Evolutionary conservation across 805 yeast genomes (phyloP), one percentile per base, ranked within the genome.

Genomic region (Kazachstania bromeliacearum): DNA sequence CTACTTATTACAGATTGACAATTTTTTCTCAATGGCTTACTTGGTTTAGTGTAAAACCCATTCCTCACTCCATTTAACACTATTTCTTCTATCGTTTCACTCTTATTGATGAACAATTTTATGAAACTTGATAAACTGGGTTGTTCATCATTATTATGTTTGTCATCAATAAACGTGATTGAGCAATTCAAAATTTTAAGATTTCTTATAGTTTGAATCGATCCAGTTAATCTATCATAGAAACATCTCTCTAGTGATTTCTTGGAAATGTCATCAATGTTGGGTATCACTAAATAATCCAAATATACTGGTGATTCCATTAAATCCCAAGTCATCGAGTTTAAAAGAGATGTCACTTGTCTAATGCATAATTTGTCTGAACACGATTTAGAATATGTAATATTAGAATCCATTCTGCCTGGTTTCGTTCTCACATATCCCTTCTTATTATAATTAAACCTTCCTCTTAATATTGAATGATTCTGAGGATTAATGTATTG

Each of bases 381-480:
- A 54, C 97, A 89, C 1, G 95, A 84, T 55, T 87, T 89, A 21
- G 94, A 82, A 33, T 71, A 57, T 0, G 94, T 72, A 4, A 75
- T 43, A 2, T 71, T 69, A 2, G 96, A 80, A 53, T 92, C 97
- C 20, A 66, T 55, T 34, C 97, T 58, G 2, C 98, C 98, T 0
- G 97, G 98, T 51, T 92, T 89, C 0, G 97, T 88, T 43, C 98
- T 66, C 1, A 89, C 87, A 7, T 63, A 57, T 0, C 95, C 95
- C 2, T 68, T 57, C 14, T 59, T 47, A 12, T 59, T 60, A 44
- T 73, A 79, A 51, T 73, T 64, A 24, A 70, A 71, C 27, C 94
- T 57, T 0, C 96, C 96, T 47, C 95, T 53, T 1, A 72, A 12
- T 0, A 62, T 43, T 0, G 48, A 47, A 7, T 37, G 46, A 42